Conservation (phyloP, 176 grass and related monocot species). For the Pharus latifolius region DNA sequence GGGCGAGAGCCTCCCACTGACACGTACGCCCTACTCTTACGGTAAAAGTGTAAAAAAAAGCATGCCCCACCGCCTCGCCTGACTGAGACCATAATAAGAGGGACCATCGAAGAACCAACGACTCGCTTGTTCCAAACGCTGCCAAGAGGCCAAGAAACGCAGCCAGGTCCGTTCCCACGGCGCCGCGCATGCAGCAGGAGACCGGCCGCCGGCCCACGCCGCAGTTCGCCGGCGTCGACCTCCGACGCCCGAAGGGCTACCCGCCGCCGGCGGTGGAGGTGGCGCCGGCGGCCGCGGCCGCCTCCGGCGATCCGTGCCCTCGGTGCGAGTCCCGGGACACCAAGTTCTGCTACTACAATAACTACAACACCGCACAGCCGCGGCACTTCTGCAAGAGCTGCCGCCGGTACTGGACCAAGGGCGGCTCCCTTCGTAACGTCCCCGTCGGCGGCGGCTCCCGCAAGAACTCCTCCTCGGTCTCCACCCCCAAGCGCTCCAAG, state of each 20-base stretch:
- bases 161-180: not conserved
- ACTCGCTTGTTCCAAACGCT: no score
- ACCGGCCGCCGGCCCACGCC: not conserved
- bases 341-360: conserved; percentile 99
- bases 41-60: not conserved
- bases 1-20: no score
- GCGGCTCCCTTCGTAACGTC: conserved; percentile 73
- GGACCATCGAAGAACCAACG: no score
- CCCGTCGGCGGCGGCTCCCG: conserved; percentile 67
- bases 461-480: not conserved
- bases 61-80: not conserved
- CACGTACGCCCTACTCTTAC: no score
- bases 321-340: conserved; percentile 61
- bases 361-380: conserved; percentile 89
- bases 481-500: conserved; percentile 6
- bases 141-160: no score
- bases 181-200: conserved; percentile 28
- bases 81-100: not conserved
- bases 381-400: conserved; percentile 88
- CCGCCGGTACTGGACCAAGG: conserved; percentile 95
- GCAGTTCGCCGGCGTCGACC: conserved; percentile 42
- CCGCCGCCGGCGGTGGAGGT: not conserved
- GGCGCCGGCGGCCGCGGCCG: not conserved
- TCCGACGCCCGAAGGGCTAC: conserved; percentile 44
- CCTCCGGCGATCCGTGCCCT: conserved; percentile 33